Base-by-base conservation (phyloP, 2,329 filamentous ascomycete genomes). In the Tolypocladium album region DNA sequence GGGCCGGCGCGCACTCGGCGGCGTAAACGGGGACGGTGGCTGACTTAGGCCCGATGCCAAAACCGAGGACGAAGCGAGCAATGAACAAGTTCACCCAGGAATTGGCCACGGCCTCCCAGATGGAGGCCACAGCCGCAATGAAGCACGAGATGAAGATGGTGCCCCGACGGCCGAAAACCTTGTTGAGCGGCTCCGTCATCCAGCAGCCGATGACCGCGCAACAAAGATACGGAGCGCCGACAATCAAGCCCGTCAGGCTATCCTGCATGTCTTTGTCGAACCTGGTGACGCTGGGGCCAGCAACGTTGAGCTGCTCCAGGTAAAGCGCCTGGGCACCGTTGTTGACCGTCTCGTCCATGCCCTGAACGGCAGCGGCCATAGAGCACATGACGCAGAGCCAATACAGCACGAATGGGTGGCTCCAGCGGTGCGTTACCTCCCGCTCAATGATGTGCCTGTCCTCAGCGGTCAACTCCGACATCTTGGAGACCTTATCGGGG, bases 1-100 rank as follows among this genome's bases (percentile, higher is more conserved):
- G 68, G 2, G 86, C 83, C 0, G 88, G 88, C 0, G 85, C 80
- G 55, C 83, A 88, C 70, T 91, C 88, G 1, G 88, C 88, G 0
- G 87, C 84, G 66, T 89, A 92, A 52, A 92, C 84, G 0, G 89
- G 88, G 0, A 86, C 82, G 1, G 79, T 84, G 4, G 79, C 79
- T 15, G 82, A 82, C 68, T 88, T 88, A 39, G 83, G 79, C 5
- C 86, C 86, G 64, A 89, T 86, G 1, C 83, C 86, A 47, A 90
- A 80, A 0, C 88, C 88, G 60, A 90, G 79, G 17, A 84, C 75
- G 64, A 89, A 84, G 31, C 88, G 82, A 53, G 83, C 83, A 57
- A 83, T 74, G 61, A 90, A 80, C 62, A 89, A 78, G 77, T 83
- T 42, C 4, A 57, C n/a, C 59, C 59, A 60, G 12, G 38, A 38